Evolutionary conservation across 129 eudicot species (phyloP), one percentile per base, ranked within the genome.

Genomic region (Heracleum sosnowskyi): DNA sequence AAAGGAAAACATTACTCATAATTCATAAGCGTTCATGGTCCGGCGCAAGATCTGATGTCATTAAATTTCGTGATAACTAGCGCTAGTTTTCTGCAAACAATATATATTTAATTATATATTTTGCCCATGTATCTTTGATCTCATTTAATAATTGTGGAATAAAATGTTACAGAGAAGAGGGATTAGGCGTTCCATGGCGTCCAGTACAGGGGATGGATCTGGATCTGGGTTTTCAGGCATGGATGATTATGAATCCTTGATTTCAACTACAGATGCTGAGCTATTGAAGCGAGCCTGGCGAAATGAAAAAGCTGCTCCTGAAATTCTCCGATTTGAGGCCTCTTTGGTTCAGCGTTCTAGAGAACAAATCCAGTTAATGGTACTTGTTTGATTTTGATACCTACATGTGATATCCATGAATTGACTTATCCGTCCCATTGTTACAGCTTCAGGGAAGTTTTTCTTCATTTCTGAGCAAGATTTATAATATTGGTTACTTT

Each of bases 251-350:
- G 98, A 93, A 80, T 77, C 88, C 42, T 83, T 90, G 76, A 84
- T 85, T 75, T 86, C 96, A 13, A 90, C 96, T 2, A 88, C 98
- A 5, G 98, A 93, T 37, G 91, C 90, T 0, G 94, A 93, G 79
- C 92, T 90, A 40, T 66, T 93, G 55, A 93, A 90, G 79, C 84
- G 88, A 34, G 91, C 93, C 35, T 93, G 97, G 98, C 90, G 91
- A 74, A 89, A 91, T 64, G 98, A 93, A 88, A 93, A 91, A 77
- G 97, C 93, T 1, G 90, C 98, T 24, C 96, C 96, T 33, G 91
- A 91, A 81, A 88, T 93, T 44, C 96, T 91, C 69, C 78, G 79
- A 3, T 89, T 81, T 72, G 86, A 88, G 84, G 60, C 89, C 42
- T 69, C 84, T 85, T 89, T 93, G 60, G 87, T 91, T 69, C 90